Percentiles rank a stretch among this genome's conserved stretches.
Conservation (phyloP, 352 stramenopile species). For the Globisporangium cystogenes region DNA sequence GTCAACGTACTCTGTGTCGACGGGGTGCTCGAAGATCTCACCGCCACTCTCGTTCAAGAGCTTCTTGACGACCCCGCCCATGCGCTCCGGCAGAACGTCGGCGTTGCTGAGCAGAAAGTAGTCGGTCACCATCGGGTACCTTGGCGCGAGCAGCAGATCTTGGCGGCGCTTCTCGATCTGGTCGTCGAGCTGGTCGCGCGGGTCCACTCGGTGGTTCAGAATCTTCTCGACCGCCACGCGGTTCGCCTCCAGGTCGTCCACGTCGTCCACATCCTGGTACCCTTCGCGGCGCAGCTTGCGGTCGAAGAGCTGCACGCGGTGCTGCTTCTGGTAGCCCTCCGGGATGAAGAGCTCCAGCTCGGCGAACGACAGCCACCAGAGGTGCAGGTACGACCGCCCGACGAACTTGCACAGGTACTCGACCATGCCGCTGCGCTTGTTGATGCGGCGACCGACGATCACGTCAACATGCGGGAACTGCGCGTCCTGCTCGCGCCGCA, state of each 20-base stretch:
- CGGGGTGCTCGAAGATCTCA: slow-evolving; percentile 77
- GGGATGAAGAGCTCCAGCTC: slow-evolving; percentile 83
- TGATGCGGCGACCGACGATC: slow-evolving; percentile 80
- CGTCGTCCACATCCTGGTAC: slow-evolving; percentile 82
- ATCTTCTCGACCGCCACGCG: slow-evolving; percentile 88
- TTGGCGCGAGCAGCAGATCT: slow-evolving; percentile 38
- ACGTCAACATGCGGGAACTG: slow-evolving; percentile 71
- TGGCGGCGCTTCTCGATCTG: slow-evolving; percentile 71
- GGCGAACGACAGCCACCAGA: slow-evolving; percentile 87
- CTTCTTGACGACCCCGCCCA: slow-evolving; percentile 76
- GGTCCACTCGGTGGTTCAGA: slow-evolving; percentile 81
- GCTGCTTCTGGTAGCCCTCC: slow-evolving; percentile 81
- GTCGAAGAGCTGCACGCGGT: slow-evolving; percentile 83
- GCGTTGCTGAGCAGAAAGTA: slow-evolving; percentile 78
- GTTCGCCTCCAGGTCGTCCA: slow-evolving; percentile 84
- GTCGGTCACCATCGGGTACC: slow-evolving; percentile 74
- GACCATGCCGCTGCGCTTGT: slow-evolving; percentile 54
- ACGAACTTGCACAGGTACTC: slow-evolving; percentile 89
- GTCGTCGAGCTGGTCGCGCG: slow-evolving; percentile 73
- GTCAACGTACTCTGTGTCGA: slow-evolving; percentile 56
- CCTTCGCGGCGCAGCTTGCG: slow-evolving; percentile 75
- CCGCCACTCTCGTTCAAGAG: slow-evolving; percentile 78
- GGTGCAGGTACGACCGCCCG: slow-evolving; percentile 81
- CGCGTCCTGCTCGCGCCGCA: slow-evolving; percentile 34
- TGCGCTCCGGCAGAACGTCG: slow-evolving; percentile 60